These are phyloP conservation scores for Cercophora scortea DNA, from an alignment of 495 filamentous ascomycete species.

Conservation along the genomic window DNA sequence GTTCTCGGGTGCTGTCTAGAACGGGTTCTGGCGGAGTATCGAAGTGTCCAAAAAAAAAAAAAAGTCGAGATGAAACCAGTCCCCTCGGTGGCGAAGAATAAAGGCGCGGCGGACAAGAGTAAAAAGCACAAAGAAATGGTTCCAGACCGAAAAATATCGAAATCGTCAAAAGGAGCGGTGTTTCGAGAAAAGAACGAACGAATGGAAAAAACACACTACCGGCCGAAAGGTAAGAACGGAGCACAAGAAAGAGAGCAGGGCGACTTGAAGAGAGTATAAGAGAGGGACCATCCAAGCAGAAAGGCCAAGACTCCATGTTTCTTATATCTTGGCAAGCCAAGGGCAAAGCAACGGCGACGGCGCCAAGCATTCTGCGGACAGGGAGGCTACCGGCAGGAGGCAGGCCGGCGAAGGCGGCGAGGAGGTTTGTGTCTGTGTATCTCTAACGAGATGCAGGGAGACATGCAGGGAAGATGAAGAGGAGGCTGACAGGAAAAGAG, in stretches of 20 bases:
- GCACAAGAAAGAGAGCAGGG: slow-evolving; percentile 15
- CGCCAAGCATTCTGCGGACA: slow-evolving; percentile 23
- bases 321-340: slow-evolving; percentile 24
- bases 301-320: slow-evolving; percentile 32
- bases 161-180: slow-evolving; percentile 34
- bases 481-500: slow-evolving; percentile 24
- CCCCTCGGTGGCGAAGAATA: slow-evolving; percentile 1
- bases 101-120: slow-evolving; percentile 13
- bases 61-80: slow-evolving; percentile 1
- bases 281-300: slow-evolving; percentile 10
- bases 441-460: slow-evolving; percentile 35
- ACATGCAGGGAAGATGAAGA: slow-evolving; percentile 2
- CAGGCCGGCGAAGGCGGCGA: slow-evolving; percentile 21
- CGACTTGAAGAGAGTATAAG: slow-evolving; percentile 16
- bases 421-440: slow-evolving; percentile 5
- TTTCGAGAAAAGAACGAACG: slow-evolving; percentile 43
- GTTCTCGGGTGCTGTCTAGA: background rate
- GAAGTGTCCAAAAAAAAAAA: slow-evolving; percentile 3
- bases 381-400: slow-evolving; percentile 18
- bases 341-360: background rate
- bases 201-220: slow-evolving; percentile 38
- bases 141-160: slow-evolving; percentile 36
- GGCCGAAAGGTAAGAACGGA: slow-evolving; percentile 31
- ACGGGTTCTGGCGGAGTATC: slow-evolving; percentile 6
- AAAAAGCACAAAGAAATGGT: slow-evolving; percentile 28